These are phyloP conservation scores for Marasmius tenuissimus DNA, from an alignment of 1,284 basidiomycete species.

Conservation along the genomic window DNA sequence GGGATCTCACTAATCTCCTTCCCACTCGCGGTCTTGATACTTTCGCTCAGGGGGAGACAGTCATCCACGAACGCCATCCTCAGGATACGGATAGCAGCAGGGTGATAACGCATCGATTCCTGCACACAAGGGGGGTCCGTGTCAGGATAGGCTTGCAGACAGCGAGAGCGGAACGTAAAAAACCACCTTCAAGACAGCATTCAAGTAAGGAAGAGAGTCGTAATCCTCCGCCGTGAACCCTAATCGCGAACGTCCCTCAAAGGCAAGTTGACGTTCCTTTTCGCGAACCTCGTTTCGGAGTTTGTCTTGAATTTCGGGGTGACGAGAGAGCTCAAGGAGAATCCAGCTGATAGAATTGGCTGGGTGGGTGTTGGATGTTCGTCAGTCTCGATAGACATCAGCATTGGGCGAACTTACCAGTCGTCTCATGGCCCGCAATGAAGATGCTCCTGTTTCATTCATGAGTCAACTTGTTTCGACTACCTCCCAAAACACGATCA, in stretches of 20 bases:
- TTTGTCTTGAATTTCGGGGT: conserved; percentile 15
- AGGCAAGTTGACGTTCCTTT: background rate
- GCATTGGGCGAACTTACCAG: conserved; percentile 36
- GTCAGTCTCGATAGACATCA: background rate
- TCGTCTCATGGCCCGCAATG: conserved; percentile 53
- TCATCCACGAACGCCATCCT: conserved; percentile 35
- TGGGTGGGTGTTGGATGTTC: conserved; percentile 21
- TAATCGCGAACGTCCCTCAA: background rate
- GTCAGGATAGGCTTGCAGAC: no score
- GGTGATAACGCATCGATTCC: conserved; percentile 40
- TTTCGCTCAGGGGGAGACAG: conserved; percentile 38
- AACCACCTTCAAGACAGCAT: conserved; percentile 20
- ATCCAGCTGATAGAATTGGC: conserved; percentile 41
- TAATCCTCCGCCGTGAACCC: conserved; percentile 16
- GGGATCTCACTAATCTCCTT: conserved; percentile 32
- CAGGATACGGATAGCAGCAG: conserved; percentile 29
- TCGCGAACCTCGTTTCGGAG: conserved; percentile 19
- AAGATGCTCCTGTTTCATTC: conserved; percentile 28
- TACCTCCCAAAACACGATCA: no score
- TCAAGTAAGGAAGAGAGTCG: conserved; percentile 18
- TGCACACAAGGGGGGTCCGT: conserved; percentile 13
- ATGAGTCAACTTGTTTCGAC: no score
- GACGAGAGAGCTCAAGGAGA: conserved; percentile 23
- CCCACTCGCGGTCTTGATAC: conserved; percentile 32
- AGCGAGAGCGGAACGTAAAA: no score